Conservation (phyloP, 192 early-diverging fungal species). For the Umbelopsis ramanniana region DNA sequence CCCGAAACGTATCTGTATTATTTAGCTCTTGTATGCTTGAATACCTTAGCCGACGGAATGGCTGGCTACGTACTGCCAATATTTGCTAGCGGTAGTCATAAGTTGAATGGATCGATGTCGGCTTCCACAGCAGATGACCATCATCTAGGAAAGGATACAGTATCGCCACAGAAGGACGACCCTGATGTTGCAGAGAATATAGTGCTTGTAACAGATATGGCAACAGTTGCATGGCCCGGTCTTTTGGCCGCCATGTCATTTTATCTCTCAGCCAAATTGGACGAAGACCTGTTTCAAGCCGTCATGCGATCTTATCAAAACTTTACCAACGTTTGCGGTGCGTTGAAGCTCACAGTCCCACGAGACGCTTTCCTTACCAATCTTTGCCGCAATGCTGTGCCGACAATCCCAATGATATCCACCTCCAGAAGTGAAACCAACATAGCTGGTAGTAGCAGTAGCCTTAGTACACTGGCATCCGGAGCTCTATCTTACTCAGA, state of each 20-base stretch:
- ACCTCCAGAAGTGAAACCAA: neutral
- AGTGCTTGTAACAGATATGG: slow-evolving; percentile 73
- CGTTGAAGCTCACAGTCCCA: slow-evolving; percentile 75
- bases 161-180: slow-evolving; percentile 32
- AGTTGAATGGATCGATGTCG: slow-evolving; percentile 11
- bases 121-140: slow-evolving; percentile 10
- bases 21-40: slow-evolving; percentile 74
- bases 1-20: slow-evolving; percentile 90
- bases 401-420: slow-evolving; percentile 54
- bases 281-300: slow-evolving; percentile 81
- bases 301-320: slow-evolving; percentile 72
- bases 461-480: neutral
- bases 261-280: slow-evolving; percentile 75
- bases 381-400: slow-evolving; percentile 86
- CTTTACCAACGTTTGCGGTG: slow-evolving; percentile 80
- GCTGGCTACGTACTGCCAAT: slow-evolving; percentile 66
- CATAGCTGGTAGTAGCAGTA: slow-evolving; percentile 15
- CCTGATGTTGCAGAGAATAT: slow-evolving; percentile 46
- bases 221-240: slow-evolving; percentile 79
- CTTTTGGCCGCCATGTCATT: slow-evolving; percentile 79
- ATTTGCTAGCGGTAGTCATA: slow-evolving; percentile 46
- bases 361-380: slow-evolving; percentile 85
- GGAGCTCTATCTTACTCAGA: slow-evolving; percentile 32
- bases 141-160: slow-evolving; percentile 22
- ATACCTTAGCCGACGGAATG: slow-evolving; percentile 72